Base-by-base conservation (phyloP, 1,284 basidiomycete genomes). In the Pyrrhoderma noxium region DNA sequence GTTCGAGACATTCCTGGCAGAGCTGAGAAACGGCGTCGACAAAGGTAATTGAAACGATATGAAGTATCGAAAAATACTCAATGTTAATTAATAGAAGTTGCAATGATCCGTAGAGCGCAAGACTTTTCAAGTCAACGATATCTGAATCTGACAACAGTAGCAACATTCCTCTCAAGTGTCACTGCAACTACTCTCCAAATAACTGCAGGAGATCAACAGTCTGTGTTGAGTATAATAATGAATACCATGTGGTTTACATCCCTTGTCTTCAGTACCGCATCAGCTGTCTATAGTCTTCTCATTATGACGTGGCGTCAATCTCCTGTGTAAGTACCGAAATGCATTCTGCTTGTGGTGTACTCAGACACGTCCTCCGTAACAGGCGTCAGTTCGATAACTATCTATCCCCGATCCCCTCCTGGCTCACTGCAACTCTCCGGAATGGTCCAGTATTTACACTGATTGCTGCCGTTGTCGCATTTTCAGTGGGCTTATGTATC, bases 231-330 rank as follows among this genome's bases (percentile, higher is more conserved):
- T 18, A 3, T 1, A 3, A 25, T 19, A 1, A 44, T 43, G 21
- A 51, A 51, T 25, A 37, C 31, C 2, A 14, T 45, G 7, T 51
- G 49, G 49, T 45, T 51, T 37, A 23, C 37, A 2, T 51, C 49
- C 8, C 49, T 51, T 3, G 41, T 45, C 11, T 51, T 51, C 42
- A 51, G 49, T 19, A 45, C 27, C 11, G 49, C 42, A 36, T 51
- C 49, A n/a, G 49, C 49, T 21, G 27, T 45, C 8, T 39, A 51
- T 22, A 51, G 49, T 21, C 43, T 51, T 8, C 41, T 51, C 14
- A 36, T 45, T 3, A 51, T 51, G 49, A 51, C 42, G 14, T 51
- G 49, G 49, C 39, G 38, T 37, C 49, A 51, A 31, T 51, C 42
- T 2, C 14, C 22, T 19, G n/a, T 44, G 41, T 51, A 25, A 16